Percentiles rank a stretch among this genome's conserved stretches.
These are phyloP conservation scores for Xanthoconium separans DNA, from an alignment of 1,284 basidiomycete species.

Conservation along the genomic window DNA sequence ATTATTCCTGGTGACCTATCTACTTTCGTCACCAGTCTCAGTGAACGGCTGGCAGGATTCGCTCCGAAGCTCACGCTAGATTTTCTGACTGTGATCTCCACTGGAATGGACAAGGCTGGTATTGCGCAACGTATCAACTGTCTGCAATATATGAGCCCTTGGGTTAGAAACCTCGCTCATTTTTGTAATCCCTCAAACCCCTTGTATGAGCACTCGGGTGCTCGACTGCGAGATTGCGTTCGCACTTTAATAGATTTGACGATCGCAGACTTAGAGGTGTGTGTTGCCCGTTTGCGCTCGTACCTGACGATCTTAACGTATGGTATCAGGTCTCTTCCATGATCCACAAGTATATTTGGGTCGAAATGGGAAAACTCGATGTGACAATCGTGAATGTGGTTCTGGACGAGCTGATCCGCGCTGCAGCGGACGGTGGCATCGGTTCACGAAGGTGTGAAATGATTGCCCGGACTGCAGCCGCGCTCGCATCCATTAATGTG, in stretches of 20 bases:
- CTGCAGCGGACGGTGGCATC: conserved; percentile 78
- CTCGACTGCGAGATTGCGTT: conserved; percentile 74
- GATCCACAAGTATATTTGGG: conserved; percentile 76
- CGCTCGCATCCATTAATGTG: conserved; percentile 74
- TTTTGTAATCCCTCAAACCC: conserved; percentile 70
- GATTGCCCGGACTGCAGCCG: conserved; percentile 71
- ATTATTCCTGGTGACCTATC: conserved; percentile 73
- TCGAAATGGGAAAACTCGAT: conserved; percentile 69
- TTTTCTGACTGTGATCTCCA: conserved; percentile 80
- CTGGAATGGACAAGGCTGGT: conserved; percentile 56
- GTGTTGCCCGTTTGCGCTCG: conserved; percentile 15
- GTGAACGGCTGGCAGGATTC: conserved; percentile 69
- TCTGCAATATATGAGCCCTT: conserved; percentile 80
- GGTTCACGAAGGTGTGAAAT: conserved; percentile 75
- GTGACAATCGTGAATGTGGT: conserved; percentile 66
- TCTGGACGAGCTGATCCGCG: conserved; percentile 75
- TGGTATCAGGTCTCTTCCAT: conserved; percentile 57
- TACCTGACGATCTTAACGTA: conserved; percentile 11
- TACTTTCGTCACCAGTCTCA: conserved; percentile 64
- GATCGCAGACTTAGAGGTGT: conserved; percentile 65
- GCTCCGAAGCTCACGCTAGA: conserved; percentile 82
- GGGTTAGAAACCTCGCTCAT: conserved; percentile 76
- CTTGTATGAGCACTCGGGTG: conserved; percentile 67
- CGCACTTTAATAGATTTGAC: conserved; percentile 76
- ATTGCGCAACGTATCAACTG: conserved; percentile 64